Evolutionary conservation across 257 asterid genomes (phyloP).

Genomic region (Forsythia viridissima): DNA sequence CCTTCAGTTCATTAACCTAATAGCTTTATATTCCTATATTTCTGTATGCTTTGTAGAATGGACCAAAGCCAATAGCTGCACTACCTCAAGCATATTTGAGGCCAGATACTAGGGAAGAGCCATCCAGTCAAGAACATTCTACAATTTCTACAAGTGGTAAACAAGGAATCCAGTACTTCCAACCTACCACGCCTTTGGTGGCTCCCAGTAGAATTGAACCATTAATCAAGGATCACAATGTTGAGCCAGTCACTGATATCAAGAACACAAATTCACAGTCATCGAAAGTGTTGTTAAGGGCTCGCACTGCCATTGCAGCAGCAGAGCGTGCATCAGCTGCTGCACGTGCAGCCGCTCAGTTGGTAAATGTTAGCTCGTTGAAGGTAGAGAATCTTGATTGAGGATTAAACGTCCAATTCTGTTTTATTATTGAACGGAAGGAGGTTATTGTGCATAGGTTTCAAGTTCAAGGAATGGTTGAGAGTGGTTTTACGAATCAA

Average conservation of each 20-base stretch:
- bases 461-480: background rate
- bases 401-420: background rate
- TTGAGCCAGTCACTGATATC: slow-evolving; percentile 20
- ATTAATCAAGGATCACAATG: slow-evolving; percentile 27
- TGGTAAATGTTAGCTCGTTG: slow-evolving; percentile 46
- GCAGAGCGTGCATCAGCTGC: slow-evolving; percentile 95
- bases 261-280: slow-evolving; percentile 40
- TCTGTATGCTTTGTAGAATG: slow-evolving; percentile 52
- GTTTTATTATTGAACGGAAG: background rate
- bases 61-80: slow-evolving; percentile 66
- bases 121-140: slow-evolving; percentile 34
- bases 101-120: slow-evolving; percentile 24
- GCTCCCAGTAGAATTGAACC: slow-evolving; percentile 26
- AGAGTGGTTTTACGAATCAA: background rate
- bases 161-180: slow-evolving; percentile 15
- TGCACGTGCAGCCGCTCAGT: slow-evolving; percentile 85
- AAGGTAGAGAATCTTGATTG: slow-evolving; percentile 28
- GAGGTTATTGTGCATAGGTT: background rate
- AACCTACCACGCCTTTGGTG: slow-evolving; percentile 36
- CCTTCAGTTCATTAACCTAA: background rate
- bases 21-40: background rate
- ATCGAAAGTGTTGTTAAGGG: slow-evolving; percentile 61
- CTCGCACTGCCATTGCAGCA: slow-evolving; percentile 79
- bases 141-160: slow-evolving; percentile 31
- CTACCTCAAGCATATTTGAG: slow-evolving; percentile 30